Evolutionary conservation across 2,329 filamentous ascomycete species (phyloP), one percentile per base, ranked within the genome.

Genomic region (Myriangium duriaei): DNA sequence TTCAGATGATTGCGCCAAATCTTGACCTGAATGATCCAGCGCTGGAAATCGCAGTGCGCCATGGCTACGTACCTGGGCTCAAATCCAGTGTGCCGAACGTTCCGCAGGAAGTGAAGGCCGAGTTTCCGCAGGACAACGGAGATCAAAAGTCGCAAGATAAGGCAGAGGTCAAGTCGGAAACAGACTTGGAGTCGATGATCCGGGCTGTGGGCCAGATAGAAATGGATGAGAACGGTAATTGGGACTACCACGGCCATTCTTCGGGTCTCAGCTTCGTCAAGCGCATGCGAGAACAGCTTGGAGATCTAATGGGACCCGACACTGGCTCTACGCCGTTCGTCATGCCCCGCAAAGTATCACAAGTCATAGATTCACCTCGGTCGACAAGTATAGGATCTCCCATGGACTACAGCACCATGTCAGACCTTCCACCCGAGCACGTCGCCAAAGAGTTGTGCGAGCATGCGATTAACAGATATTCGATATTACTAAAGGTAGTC

Each of bases 181-280:
- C 74, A 9, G 74, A 88, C 46, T 67, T 98, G 16, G 79, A 88
- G 53, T 93, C 87, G 17, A 96, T 98, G 88, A 86, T 96, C 41
- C 82, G 88, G 54, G 83, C 83, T 30, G 85, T 88, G 2, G 91
- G 88, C 24, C 82, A 87, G 54, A 69, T 98, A 12, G 88, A 96
- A 51, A 69, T 96, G 21, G 86, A 93, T 50, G 88, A 96, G 49
- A 76, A 79, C 50, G 88, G 88, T 30, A 77, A 91, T 49, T 93
- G 86, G 77, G 87, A 96, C 58, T 98, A 94, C 51, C 85, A 93
- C 53, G 91, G 91, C 33, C 81, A 83, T 46, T 95, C 88, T 0
- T 96, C 91, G 0, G 87, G 88, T 2, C 72, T 87, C 30, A 84
- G 88, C 45, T 98, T 95, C 56, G 71, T 95, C 49, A 74, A 76